These are phyloP conservation scores for Fomitopsis serialis DNA, from an alignment of 768 basidiomycete species.

Conservation along the genomic window DNA sequence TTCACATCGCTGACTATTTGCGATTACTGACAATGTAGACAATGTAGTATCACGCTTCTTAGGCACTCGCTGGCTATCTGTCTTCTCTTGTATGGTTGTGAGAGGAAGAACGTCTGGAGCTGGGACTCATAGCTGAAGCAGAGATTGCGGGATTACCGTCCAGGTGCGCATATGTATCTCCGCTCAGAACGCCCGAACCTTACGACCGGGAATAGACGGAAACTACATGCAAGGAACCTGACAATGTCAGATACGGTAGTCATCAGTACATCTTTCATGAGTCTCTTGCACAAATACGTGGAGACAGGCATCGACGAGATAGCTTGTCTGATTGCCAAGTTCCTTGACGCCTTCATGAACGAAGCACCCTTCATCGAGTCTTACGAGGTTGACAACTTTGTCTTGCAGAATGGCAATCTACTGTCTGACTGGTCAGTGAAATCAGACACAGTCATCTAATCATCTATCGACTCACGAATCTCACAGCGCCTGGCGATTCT, in stretches of 20 bases:
- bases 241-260: slow-evolving; percentile 53
- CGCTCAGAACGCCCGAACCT: not conserved
- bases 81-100: slow-evolving; percentile 64
- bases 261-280: slow-evolving; percentile 51
- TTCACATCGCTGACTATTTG: not conserved
- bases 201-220: slow-evolving; percentile 35
- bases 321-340: slow-evolving; percentile 51
- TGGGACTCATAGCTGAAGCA: slow-evolving; percentile 41
- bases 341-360: slow-evolving; percentile 53
- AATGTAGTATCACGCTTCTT: slow-evolving; percentile 43
- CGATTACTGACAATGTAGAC: not conserved
- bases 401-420: slow-evolving; percentile 53
- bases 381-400: slow-evolving; percentile 70
- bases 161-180: slow-evolving; percentile 41
- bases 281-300: slow-evolving; percentile 47
- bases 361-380: slow-evolving; percentile 57
- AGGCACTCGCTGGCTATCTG: slow-evolving; percentile 57
- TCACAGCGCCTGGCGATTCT: slow-evolving; percentile 62
- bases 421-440: slow-evolving; percentile 50
- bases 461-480: not conserved
- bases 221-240: slow-evolving; percentile 35
- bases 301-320: slow-evolving; percentile 43
- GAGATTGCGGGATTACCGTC: slow-evolving; percentile 50
- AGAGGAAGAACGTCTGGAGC: slow-evolving; percentile 40
- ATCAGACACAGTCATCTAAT: slow-evolving; percentile 14